A percentile compares a stretch with the other conserved stretches of the same genome.
These are phyloP conservation scores for Puccinia hordei DNA, from an alignment of 1,284 basidiomycete genomes.

Conservation along the genomic window DNA sequence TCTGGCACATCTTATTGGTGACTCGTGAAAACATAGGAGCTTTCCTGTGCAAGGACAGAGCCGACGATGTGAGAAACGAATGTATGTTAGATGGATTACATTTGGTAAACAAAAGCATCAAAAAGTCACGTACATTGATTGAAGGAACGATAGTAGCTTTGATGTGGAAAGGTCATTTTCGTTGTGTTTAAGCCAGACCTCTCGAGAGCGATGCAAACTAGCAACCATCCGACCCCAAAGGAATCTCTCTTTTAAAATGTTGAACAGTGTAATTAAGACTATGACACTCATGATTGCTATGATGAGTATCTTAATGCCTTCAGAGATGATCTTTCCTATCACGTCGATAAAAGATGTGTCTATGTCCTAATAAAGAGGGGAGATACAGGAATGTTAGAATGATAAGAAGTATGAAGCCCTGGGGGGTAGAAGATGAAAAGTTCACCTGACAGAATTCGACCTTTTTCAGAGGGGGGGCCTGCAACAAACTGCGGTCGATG, in stretches of 20 bases:
- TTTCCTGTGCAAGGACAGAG: conserved; percentile 5
- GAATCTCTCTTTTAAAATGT: conserved; percentile 39
- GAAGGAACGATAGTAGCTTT: conserved; percentile 40
- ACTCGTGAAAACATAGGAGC: conserved; percentile 21
- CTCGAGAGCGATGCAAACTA: conserved; percentile 22
- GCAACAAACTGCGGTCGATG: conserved; percentile 30
- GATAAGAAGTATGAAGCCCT: background rate
- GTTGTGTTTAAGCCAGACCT: conserved; percentile 33
- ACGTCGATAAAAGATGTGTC: conserved; percentile 47
- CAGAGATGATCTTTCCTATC: conserved; percentile 29
- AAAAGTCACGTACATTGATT: conserved; percentile 33
- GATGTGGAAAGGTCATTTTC: conserved; percentile 6
- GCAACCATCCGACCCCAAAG: conserved; percentile 27
- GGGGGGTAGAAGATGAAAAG: background rate
- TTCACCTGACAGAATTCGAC: conserved; percentile 43
- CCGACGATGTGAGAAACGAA: background rate
- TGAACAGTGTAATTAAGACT: conserved; percentile 33
- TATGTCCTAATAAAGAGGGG: conserved; percentile 20
- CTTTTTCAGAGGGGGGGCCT: conserved; percentile 29
- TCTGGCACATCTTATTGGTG: conserved; percentile 13
- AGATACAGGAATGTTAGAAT: background rate
- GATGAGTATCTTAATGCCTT: conserved; percentile 30
- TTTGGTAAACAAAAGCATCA: background rate
- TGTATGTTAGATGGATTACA: background rate
- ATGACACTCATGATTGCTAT: conserved; percentile 20